Percentiles rank a stretch among this genome's conserved stretches.
These are phyloP conservation scores for Pythium utonaiense DNA, from an alignment of 352 stramenopile genomes.

Conservation along the genomic window DNA sequence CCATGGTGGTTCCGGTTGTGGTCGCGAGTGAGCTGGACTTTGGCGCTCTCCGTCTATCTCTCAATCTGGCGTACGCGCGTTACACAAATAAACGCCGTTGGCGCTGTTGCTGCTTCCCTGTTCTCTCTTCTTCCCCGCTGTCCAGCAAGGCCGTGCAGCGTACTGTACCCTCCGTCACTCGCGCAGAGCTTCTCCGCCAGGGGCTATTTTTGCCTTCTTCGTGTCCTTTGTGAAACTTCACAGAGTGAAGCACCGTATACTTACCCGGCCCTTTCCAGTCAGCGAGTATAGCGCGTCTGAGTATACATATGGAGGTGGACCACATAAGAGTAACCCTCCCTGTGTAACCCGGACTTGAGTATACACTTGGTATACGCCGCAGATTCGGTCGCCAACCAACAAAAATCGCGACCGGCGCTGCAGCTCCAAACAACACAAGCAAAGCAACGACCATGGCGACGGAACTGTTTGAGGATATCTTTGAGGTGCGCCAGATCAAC, in stretches of 20 bases:
- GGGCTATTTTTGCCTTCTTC: constrained; percentile 2
- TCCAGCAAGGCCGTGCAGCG: neutral
- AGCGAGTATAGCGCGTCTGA: constrained; percentile 2
- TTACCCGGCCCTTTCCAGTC: constrained; percentile 7
- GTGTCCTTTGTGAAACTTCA: constrained; percentile 20
- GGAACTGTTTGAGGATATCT: constrained; percentile 98
- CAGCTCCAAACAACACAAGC: constrained; percentile 1
- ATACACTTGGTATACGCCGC: constrained; percentile 11
- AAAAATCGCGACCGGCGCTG: neutral
- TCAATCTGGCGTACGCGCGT: neutral
- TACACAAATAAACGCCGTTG: constrained; percentile 3
- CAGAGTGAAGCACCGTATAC: constrained; percentile 13
- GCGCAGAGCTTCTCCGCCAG: neutral
- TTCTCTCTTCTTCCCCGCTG: constrained; percentile 4
- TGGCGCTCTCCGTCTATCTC: neutral
- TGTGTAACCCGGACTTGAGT: constrained; percentile 5
- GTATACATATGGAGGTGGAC: constrained; percentile 1
- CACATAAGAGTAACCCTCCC: neutral
- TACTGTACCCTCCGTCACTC: constrained; percentile 1
- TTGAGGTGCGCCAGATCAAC: constrained; percentile 96
- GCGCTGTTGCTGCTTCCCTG: neutral
- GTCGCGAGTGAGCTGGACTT: neutral
- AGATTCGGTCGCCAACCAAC: constrained; percentile 12
- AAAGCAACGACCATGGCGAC: constrained; percentile 57
- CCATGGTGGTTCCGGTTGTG: constrained; percentile 37